Percentiles rank a stretch among this genome's conserved stretches.
Conservation (phyloP, 2,329 filamentous ascomycete species). For the Pseudogymnoascus sp. region DNA sequence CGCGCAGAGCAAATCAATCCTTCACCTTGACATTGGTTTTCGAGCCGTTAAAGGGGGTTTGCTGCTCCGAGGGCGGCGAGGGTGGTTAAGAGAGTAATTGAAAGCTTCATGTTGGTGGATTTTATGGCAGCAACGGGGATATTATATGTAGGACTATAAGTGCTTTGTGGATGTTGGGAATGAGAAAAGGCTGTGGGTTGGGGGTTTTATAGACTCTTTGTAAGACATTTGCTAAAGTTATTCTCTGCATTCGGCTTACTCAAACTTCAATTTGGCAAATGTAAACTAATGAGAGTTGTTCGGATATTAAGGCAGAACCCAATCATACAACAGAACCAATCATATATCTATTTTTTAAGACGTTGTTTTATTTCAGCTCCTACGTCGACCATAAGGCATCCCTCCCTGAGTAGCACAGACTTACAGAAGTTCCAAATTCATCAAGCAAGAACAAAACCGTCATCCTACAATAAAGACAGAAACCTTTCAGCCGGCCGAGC, state of each 20-base stretch:
- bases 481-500: neutral
- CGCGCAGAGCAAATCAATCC: neutral
- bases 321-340: too few relatives aligned
- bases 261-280: neutral
- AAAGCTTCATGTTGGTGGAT: neutral
- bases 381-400: neutral
- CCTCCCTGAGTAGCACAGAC: neutral
- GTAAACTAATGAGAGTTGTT: neutral
- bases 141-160: neutral
- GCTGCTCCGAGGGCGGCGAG: neutral
- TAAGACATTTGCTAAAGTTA: neutral
- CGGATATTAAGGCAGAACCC: neutral
- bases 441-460: neutral
- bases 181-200: neutral
- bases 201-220: neutral
- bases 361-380: neutral
- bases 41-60: neutral
- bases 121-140: neutral
- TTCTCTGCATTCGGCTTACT: neutral
- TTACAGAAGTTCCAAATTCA: neutral
- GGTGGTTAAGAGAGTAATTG: neutral
- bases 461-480: neutral
- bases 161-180: neutral
- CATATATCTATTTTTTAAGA: neutral
- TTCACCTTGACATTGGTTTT: neutral